phyloP scores from a whole-genome alignment of 2,329 filamentous ascomycete genomes.

The Fusarium caatingaense region DNA sequence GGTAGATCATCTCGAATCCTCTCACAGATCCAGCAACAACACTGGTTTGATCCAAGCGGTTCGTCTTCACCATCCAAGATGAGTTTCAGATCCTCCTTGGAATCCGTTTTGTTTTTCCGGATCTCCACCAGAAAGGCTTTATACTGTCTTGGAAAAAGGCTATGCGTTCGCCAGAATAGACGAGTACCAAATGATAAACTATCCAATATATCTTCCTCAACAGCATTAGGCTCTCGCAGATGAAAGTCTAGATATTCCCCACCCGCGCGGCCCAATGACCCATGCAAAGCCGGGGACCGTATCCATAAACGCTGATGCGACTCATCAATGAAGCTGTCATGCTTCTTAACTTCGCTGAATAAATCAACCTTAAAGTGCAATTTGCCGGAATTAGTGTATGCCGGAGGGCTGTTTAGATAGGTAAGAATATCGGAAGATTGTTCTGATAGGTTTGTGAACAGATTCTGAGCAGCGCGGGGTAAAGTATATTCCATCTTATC shows the following conservation, averaged over 20 bases:
- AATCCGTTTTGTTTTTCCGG: neutral
- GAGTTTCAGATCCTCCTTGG: neutral
- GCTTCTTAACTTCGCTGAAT: slow-evolving; percentile 21
- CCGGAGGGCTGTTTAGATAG: slow-evolving; percentile 22
- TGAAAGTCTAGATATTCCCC: slow-evolving; percentile 20
- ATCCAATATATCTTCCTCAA: neutral
- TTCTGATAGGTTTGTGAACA: slow-evolving; percentile 21
- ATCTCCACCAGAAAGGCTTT: slow-evolving; percentile 4
- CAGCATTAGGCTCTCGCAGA: neutral
- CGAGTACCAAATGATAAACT: slow-evolving; percentile 10
- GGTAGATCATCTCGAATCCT: slow-evolving; percentile 23
- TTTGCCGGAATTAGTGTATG: slow-evolving; percentile 8
- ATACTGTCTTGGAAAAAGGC: slow-evolving; percentile 18
- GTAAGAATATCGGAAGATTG: slow-evolving; percentile 26
- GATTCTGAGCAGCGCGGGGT: slow-evolving; percentile 19
- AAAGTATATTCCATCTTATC: slow-evolving; percentile 14
- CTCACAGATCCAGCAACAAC: slow-evolving; percentile 29
- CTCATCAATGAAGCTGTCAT: slow-evolving; percentile 9
- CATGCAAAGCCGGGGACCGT: slow-evolving; percentile 15
- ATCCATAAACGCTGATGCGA: slow-evolving; percentile 25
- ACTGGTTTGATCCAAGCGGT: neutral
- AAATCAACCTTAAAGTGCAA: slow-evolving; percentile 2
- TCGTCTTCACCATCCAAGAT: neutral
- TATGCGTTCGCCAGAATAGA: slow-evolving; percentile 23
- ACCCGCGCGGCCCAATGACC: slow-evolving; percentile 8